A percentile compares a stretch with the other conserved stretches of the same genome.
These are phyloP conservation scores for Peterozyma xylosa DNA, from an alignment of 805 yeast genomes.

Conservation along the genomic window DNA sequence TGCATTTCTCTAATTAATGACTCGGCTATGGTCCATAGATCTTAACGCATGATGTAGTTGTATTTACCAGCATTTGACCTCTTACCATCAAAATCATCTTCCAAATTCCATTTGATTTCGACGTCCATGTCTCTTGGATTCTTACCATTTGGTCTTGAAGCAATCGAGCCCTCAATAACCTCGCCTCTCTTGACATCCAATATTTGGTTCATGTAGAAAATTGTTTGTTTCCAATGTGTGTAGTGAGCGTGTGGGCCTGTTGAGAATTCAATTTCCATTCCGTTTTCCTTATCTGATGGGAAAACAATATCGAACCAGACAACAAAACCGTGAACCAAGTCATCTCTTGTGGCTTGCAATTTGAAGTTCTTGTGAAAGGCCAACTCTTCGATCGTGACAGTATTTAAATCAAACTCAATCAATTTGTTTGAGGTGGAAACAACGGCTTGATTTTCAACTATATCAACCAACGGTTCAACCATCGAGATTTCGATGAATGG, in stretches of 20 bases:
- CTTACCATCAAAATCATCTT: slow-evolving; percentile 35
- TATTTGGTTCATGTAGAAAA: slow-evolving; percentile 81
- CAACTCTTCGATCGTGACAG: slow-evolving; percentile 75
- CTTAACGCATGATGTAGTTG: slow-evolving; percentile 65
- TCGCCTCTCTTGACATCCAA: slow-evolving; percentile 75
- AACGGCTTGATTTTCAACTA: slow-evolving; percentile 71
- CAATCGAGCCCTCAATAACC: slow-evolving; percentile 57
- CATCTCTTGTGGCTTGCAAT: slow-evolving; percentile 69
- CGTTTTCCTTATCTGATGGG: slow-evolving; percentile 45
- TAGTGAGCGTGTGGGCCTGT: slow-evolving; percentile 93
- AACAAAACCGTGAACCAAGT: slow-evolving; percentile 79
- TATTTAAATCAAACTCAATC: slow-evolving; percentile 82
- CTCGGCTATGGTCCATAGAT: no score
- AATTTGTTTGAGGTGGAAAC: slow-evolving; percentile 66
- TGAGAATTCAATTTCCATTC: slow-evolving; percentile 64
- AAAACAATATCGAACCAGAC: slow-evolving; percentile 95
- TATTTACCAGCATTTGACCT: slow-evolving; percentile 54
- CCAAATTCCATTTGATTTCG: slow-evolving; percentile 52
- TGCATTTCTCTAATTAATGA: no score
- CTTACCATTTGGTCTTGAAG: slow-evolving; percentile 63
- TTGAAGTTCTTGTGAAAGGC: slow-evolving; percentile 68
- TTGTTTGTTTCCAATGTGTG: slow-evolving; percentile 99
- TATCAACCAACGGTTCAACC: slow-evolving; percentile 93
- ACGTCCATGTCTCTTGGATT: slow-evolving; percentile 92
- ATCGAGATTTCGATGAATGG: slow-evolving; percentile 84